Base-by-base conservation (phyloP, 2,329 filamentous ascomycete species). In the Pestalotiopsis sp. region DNA sequence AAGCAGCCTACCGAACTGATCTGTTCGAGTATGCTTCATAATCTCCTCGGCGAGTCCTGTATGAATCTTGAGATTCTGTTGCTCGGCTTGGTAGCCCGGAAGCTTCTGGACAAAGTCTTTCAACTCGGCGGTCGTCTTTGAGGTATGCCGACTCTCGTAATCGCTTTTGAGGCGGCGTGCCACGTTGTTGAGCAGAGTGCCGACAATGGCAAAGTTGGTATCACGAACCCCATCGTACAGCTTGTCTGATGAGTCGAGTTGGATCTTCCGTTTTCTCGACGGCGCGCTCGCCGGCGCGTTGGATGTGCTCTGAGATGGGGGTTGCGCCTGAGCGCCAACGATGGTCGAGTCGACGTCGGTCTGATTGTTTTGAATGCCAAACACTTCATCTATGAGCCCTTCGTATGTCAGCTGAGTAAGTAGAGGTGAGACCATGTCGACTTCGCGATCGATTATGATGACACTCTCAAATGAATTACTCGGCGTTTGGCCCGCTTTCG, bases 401-500 rank as follows among this genome's bases (percentile, higher is more conserved):
- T 99, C 95, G 76, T 99, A 99, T 1, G 96, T 99, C 71, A 99
- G 84, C 78, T 99, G 96, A 0, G 95, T 98, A 67, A 99, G 90
- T 17, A 99, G 86, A 0, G 93, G 92, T 1, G 96, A 98, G 17
- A 95, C 94, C 76, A 96, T 94, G 79, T 99, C 96, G 67, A 97
- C 92, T 78, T 98, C 95, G 64, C 96, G 92, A 80, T 99, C 96
- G 67, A 99, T 94, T 70, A 99, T 92, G 75, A 99, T 95, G 69
- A 98, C 85, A 76, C 92, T 97, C 79, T 99, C 96, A 62, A 94
- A 93, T 6, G 91, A 91, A 12, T 92, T 92, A 79, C 96, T 98
- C 13, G 96, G 95, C 12, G 93, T 91, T 31, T 97, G 84, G 6
- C 92, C 92, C 59, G 91, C 84, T 72, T 87, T 88, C 67, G 83